A percentile compares a stretch with the other conserved stretches of the same genome.
These are phyloP conservation scores for Coemansia sp. DNA, from an alignment of 192 early-diverging fungal species.

Conservation along the genomic window DNA sequence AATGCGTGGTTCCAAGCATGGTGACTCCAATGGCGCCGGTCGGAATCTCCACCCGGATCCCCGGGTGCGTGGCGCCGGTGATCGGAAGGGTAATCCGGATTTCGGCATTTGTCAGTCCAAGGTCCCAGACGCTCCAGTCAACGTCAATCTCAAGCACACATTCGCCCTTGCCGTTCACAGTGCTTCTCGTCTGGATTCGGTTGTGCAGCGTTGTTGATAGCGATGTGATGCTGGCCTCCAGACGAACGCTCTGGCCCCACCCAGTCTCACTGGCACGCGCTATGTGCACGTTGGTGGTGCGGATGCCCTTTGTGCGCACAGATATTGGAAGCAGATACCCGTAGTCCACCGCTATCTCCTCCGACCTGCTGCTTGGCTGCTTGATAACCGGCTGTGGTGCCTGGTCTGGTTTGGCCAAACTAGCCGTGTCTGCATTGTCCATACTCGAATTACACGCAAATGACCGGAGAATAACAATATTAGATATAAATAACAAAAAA, in stretches of 20 bases:
- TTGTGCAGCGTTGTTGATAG: slow-evolving; percentile 40
- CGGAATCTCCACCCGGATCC: slow-evolving; percentile 41
- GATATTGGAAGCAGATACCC: slow-evolving; percentile 26
- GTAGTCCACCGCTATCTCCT: slow-evolving; percentile 28
- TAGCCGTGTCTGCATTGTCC: background rate
- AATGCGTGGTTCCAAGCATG: slow-evolving; percentile 38
- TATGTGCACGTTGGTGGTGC: slow-evolving; percentile 44
- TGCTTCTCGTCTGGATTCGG: slow-evolving; percentile 28
- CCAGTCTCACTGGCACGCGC: slow-evolving; percentile 19
- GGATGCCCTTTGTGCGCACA: slow-evolving; percentile 29
- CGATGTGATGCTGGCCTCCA: slow-evolving; percentile 28
- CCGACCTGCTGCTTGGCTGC: slow-evolving; percentile 29
- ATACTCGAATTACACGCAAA: background rate
- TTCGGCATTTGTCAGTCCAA: slow-evolving; percentile 48
- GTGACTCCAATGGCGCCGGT: slow-evolving; percentile 45
- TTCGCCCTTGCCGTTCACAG: slow-evolving; percentile 16
- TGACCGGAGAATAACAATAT: background rate
- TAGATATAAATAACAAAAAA: background rate
- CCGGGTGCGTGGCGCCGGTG: slow-evolving; percentile 27
- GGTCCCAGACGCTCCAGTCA: slow-evolving; percentile 51
- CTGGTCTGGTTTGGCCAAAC: background rate
- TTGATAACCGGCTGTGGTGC: slow-evolving; percentile 14
- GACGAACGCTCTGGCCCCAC: slow-evolving; percentile 23
- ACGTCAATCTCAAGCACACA: slow-evolving; percentile 29
- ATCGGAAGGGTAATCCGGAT: slow-evolving; percentile 25